A percentile compares a stretch with the other conserved stretches of the same genome.
Evolutionary conservation across 2,329 filamentous ascomycete species (phyloP).

Genomic region (Aspergillus ustus): DNA sequence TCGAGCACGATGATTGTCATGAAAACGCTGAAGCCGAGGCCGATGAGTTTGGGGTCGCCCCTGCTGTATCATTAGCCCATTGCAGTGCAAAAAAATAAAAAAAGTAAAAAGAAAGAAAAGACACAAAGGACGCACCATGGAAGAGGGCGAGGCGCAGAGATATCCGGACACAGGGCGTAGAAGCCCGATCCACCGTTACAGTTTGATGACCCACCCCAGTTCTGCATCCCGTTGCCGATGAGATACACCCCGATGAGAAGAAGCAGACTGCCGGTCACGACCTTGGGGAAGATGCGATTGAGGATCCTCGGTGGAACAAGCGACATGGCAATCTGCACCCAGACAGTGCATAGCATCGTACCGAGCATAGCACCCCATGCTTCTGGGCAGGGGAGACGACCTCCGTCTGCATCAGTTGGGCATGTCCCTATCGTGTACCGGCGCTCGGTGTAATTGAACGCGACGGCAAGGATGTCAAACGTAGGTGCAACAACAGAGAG

Average conservation of each 20-base stretch:
- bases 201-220: constrained; percentile 68
- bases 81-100: neutral
- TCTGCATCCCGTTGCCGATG: constrained; percentile 71
- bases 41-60: constrained; percentile 76
- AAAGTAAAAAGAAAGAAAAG: too few species aligned
- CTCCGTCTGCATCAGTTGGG: constrained; percentile 63
- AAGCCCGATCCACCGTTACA: constrained; percentile 63
- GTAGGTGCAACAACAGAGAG: constrained; percentile 80
- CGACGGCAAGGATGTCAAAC: constrained; percentile 76
- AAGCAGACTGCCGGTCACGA: constrained; percentile 74
- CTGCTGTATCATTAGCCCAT: constrained; percentile 7
- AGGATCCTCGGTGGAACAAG: constrained; percentile 73
- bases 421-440: constrained; percentile 71
- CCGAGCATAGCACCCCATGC: constrained; percentile 77
- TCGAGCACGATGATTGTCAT: constrained; percentile 79
- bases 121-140: constrained; percentile 62
- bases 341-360: constrained; percentile 67
- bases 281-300: constrained; percentile 76
- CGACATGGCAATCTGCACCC: constrained; percentile 74
- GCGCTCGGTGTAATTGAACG: constrained; percentile 76
- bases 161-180: constrained; percentile 68
- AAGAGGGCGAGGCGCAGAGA: constrained; percentile 70
- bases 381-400: constrained; percentile 72
- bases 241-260: constrained; percentile 74
- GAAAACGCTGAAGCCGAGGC: constrained; percentile 80